phyloP scores from a whole-genome alignment of 805 yeast genomes.

The Wickerhamiella kurtzmanii region DNA sequence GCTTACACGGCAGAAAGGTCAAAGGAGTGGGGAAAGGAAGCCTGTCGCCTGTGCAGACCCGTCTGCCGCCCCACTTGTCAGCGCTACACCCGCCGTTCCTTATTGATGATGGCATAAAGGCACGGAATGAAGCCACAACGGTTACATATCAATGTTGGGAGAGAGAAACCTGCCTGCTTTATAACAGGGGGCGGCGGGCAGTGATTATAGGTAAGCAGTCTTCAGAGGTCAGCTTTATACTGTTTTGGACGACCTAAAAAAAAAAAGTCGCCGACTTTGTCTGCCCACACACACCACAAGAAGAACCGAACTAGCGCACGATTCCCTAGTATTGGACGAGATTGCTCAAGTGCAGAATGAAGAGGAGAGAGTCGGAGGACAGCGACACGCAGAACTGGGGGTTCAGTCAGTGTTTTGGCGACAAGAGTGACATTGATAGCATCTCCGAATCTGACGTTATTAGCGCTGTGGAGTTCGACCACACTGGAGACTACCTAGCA shows the following conservation, averaged over 20 bases:
- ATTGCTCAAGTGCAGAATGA: not conserved
- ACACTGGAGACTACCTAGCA: slow-evolving; percentile 86
- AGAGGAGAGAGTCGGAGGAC: slow-evolving; percentile 15
- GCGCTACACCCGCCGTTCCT: no score
- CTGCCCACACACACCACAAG: not conserved
- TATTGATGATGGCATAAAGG: no score
- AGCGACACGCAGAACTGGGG: slow-evolving; percentile 44
- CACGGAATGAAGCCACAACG: not conserved
- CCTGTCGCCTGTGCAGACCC: no score
- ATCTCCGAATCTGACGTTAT: slow-evolving; percentile 95
- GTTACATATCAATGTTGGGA: not conserved
- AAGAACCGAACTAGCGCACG: not conserved
- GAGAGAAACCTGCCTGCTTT: not conserved
- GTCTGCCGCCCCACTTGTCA: no score
- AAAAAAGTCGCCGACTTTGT: not conserved
- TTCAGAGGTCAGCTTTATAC: not conserved
- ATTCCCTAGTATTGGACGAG: not conserved
- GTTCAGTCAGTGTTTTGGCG: slow-evolving; percentile 97
- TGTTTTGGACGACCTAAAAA: not conserved
- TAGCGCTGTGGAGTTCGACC: slow-evolving; percentile 92
- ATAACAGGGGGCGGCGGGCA: not conserved
- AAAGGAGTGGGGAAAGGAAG: no score
- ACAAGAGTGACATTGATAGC: slow-evolving; percentile 90
- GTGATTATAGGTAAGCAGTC: not conserved
- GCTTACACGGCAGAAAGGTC: no score